Evolutionary conservation across 1,284 basidiomycete genomes (phyloP).

Genomic region (Caloboletus firmus): DNA sequence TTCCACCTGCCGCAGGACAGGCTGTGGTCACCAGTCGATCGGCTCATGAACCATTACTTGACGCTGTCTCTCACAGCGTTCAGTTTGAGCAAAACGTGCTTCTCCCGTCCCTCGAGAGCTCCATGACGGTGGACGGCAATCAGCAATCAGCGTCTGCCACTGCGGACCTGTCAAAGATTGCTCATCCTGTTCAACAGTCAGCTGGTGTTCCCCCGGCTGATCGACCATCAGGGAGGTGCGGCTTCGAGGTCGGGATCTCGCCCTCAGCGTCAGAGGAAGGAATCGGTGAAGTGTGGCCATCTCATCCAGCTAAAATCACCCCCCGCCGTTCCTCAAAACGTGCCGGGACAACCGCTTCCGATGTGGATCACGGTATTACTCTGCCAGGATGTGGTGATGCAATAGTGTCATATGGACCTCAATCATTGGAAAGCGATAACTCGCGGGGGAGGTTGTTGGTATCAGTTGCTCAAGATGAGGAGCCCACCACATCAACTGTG

Average conservation of each 20-base stretch:
- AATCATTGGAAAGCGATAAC: not conserved
- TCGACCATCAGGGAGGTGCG: not conserved
- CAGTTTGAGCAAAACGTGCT: not conserved
- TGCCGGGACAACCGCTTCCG: not conserved
- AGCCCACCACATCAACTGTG: constrained; percentile 3
- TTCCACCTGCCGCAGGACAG: not conserved
- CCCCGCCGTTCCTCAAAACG: constrained; percentile 4
- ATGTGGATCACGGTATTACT: not conserved
- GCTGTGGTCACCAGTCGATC: not conserved
- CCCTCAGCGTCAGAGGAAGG: not conserved
- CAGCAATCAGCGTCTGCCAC: not conserved
- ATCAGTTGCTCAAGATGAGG: constrained; percentile 3
- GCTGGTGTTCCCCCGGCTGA: not conserved
- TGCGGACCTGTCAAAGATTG: not conserved
- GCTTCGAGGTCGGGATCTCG: not conserved
- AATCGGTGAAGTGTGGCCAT: not conserved
- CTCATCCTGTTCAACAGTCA: not conserved
- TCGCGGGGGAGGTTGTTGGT: not conserved
- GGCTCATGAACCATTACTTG: not conserved
- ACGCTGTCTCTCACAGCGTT: not conserved
- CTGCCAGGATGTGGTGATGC: not conserved
- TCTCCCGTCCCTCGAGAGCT: not conserved
- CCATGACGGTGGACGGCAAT: not conserved
- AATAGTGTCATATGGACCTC: not conserved
- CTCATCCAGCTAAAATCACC: not conserved